These are phyloP conservation scores for Aspergillus niger DNA, from an alignment of 2,329 filamentous ascomycete genomes.

Conservation along the genomic window DNA sequence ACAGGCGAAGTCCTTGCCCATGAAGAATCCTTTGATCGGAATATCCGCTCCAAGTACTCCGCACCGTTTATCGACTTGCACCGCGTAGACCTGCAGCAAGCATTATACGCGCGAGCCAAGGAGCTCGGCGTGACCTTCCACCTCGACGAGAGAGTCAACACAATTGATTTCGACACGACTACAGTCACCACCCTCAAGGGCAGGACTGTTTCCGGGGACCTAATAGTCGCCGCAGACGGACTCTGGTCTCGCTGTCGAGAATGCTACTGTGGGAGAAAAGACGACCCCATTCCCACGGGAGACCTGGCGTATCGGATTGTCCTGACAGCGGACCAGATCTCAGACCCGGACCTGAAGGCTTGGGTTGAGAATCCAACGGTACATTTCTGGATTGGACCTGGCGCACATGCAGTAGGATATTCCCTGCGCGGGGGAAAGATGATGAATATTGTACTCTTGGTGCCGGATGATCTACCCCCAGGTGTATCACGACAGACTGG, in stretches of 20 bases:
- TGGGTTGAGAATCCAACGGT: conserved; percentile 57
- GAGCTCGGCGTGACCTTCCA: conserved; percentile 56
- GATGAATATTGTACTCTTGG: conserved; percentile 67
- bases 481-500: conserved; percentile 56
- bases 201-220: conserved; percentile 50
- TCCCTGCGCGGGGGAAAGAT: conserved; percentile 57
- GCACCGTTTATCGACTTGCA: conserved; percentile 64
- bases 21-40: conserved; percentile 55
- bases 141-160: conserved; percentile 52
- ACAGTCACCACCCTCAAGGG: conserved; percentile 46
- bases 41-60: conserved; percentile 57
- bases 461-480: conserved; percentile 63
- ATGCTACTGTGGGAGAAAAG: conserved; percentile 49
- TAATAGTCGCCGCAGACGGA: conserved; percentile 66
- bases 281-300: conserved; percentile 59
- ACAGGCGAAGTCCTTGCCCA: conserved; percentile 41
- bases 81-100: conserved; percentile 61
- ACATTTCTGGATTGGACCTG: conserved; percentile 66
- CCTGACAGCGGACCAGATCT: conserved; percentile 54
- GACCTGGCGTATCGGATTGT: conserved; percentile 68
- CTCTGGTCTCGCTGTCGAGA: conserved; percentile 62
- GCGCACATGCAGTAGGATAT: conserved; percentile 64
- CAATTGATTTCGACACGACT: conserved; percentile 38
- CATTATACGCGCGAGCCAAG: conserved; percentile 54
- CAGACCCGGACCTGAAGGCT: conserved; percentile 52